Percentiles rank a stretch among this genome's conserved stretches.
Conservation (phyloP, 306 rosid species). For the Delonix regia region DNA sequence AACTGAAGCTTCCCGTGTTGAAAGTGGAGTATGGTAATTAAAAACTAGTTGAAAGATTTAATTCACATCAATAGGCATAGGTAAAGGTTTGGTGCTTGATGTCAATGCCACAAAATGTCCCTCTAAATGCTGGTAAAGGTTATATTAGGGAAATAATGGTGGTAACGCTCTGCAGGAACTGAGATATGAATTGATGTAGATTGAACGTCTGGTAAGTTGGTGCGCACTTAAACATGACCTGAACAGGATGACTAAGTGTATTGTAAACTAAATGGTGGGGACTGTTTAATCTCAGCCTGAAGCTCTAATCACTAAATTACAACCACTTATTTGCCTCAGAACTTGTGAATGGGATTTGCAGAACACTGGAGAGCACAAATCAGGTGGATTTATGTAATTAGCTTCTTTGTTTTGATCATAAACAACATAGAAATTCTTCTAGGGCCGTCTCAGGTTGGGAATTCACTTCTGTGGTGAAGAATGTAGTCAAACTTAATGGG, state of each 20-base stretch:
- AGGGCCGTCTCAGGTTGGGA: constrained; percentile 34
- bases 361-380: constrained; percentile 27
- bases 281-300: constrained; percentile 22
- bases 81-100: constrained; percentile 21
- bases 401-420: constrained; percentile 33
- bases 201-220: constrained; percentile 41
- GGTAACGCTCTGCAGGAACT: neutral
- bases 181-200: constrained; percentile 9
- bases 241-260: constrained; percentile 28
- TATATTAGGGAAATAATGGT: neutral
- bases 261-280: constrained; percentile 39
- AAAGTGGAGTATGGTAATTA: constrained; percentile 35
- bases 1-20: constrained; percentile 30
- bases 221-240: constrained; percentile 34
- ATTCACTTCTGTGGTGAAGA: constrained; percentile 31
- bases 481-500: neutral
- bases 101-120: constrained; percentile 9
- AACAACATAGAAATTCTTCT: constrained; percentile 19
- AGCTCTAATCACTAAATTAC: constrained; percentile 28
- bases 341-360: constrained; percentile 41
- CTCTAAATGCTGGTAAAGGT: constrained; percentile 1
- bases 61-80: constrained; percentile 25
- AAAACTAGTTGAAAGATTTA: constrained; percentile 26
- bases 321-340: constrained; percentile 37
- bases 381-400: constrained; percentile 35